Conservation (phyloP, 2,329 filamentous ascomycete species). For the Microcyclospora tardicrescens region DNA sequence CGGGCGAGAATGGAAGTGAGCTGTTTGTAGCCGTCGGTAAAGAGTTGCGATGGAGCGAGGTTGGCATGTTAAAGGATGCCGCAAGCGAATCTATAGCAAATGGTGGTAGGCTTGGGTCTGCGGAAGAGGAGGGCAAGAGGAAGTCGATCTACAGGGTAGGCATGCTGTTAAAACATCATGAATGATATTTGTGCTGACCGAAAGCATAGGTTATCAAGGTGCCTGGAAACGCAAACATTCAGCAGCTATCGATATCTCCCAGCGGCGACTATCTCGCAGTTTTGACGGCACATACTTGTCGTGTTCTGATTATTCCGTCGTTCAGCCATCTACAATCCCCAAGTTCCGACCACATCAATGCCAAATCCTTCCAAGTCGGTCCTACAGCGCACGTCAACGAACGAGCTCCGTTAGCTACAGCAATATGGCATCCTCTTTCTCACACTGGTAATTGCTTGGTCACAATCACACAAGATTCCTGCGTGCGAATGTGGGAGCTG, state of each 20-base stretch:
- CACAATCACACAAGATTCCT: slow-evolving; percentile 76
- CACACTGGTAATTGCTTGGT: slow-evolving; percentile 70
- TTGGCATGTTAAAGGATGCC: slow-evolving; percentile 61
- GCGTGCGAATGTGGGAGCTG: slow-evolving; percentile 82
- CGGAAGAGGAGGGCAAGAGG: slow-evolving; percentile 3
- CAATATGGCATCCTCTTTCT: slow-evolving; percentile 85
- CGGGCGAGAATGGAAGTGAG: slow-evolving; percentile 49
- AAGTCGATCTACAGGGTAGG: slow-evolving; percentile 8
- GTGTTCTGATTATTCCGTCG: slow-evolving; percentile 76
- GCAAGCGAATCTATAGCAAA: neutral
- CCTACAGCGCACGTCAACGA: slow-evolving; percentile 85
- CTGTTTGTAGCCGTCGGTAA: slow-evolving; percentile 79
- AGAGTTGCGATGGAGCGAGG: slow-evolving; percentile 83
- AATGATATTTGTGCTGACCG: neutral
- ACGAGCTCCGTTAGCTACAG: slow-evolving; percentile 65
- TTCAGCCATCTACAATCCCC: slow-evolving; percentile 58
- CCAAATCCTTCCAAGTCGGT: slow-evolving; percentile 83
- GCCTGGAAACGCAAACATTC: slow-evolving; percentile 68
- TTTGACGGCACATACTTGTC: slow-evolving; percentile 73
- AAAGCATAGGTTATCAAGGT: slow-evolving; percentile 54
- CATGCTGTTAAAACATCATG: too few species aligned
- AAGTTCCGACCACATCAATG: slow-evolving; percentile 56
- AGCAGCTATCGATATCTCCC: slow-evolving; percentile 74
- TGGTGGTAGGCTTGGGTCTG: neutral
- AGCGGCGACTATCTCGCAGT: slow-evolving; percentile 72